These are phyloP conservation scores for Asterophora parasitica DNA, from an alignment of 768 basidiomycete species.

Conservation along the genomic window DNA sequence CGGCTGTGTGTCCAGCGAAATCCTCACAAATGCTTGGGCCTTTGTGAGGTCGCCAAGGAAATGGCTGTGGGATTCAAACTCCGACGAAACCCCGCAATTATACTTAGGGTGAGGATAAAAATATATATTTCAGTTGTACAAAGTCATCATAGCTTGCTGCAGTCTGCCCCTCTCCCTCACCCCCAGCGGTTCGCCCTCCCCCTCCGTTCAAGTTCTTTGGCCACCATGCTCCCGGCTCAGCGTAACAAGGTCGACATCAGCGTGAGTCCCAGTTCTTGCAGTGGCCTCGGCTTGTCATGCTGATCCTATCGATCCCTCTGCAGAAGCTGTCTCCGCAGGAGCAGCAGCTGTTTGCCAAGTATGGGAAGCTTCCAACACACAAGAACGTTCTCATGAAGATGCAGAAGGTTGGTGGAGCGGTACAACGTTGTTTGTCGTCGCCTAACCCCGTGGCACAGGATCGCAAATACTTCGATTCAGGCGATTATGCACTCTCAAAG, in stretches of 20 bases:
- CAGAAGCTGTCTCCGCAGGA: conserved; percentile 86
- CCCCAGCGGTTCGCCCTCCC: conserved; percentile 24
- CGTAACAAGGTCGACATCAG: conserved; percentile 95
- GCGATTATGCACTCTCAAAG: conserved; percentile 96
- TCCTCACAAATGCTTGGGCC: too few relatives aligned
- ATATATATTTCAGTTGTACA: conserved; percentile 16
- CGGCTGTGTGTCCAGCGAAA: too few relatives aligned
- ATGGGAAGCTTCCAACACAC: conserved; percentile 90
- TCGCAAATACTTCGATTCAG: conserved; percentile 99
- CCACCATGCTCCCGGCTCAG: conserved; percentile 65
- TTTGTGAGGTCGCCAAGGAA: conserved; percentile 9
- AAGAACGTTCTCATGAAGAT: conserved; percentile 93
- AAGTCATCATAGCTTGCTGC: conserved; percentile 15
- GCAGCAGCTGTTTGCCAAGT: conserved; percentile 89
- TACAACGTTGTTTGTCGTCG: conserved; percentile 11
- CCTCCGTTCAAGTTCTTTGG: conserved; percentile 18
- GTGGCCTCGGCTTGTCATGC: not conserved
- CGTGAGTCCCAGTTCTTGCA: conserved; percentile 43
- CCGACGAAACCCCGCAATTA: conserved; percentile 28
- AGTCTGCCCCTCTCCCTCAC: conserved; percentile 13
- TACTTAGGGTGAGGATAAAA: conserved; percentile 11
- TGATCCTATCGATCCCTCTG: conserved; percentile 22
- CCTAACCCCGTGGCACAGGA: conserved; percentile 50
- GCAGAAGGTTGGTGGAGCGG: conserved; percentile 68
- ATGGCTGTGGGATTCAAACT: conserved; percentile 18